Percentiles rank a stretch among this genome's conserved stretches.
These are phyloP conservation scores for Elsinoe arachidis DNA, from an alignment of 2,329 filamentous ascomycete species.

Conservation along the genomic window DNA sequence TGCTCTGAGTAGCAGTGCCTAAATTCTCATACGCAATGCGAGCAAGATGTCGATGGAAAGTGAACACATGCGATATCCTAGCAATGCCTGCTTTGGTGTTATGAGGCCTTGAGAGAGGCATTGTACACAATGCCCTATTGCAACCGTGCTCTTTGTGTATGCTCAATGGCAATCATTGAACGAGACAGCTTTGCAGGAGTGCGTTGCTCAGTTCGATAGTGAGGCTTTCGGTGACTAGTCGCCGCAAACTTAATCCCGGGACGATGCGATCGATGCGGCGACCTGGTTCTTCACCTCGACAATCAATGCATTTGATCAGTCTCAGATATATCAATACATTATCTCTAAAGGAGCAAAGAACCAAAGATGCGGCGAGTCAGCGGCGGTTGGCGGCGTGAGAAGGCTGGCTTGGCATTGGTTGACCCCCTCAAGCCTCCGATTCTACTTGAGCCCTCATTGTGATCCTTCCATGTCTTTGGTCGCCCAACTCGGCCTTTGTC, in stretches of 20 bases:
- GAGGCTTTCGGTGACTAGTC: not conserved
- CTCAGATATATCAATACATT: not conserved
- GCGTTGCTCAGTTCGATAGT: no score
- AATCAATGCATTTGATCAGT: not conserved
- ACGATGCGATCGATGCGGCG: not conserved
- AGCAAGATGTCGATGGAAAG: no score
- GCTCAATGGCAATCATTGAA: no score
- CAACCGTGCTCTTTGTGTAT: no score
- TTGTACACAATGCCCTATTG: no score
- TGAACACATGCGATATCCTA: no score
- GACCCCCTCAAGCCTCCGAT: not conserved
- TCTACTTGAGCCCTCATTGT: not conserved
- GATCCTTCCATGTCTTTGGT: not conserved
- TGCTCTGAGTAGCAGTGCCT: no score
- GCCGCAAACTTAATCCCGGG: not conserved
- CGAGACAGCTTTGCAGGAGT: no score
- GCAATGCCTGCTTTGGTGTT: no score
- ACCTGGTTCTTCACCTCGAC: not conserved
- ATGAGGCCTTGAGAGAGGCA: no score
- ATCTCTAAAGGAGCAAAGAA: not conserved
- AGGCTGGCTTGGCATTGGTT: constrained; percentile 6
- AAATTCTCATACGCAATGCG: no score
- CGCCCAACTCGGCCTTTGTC: not conserved
- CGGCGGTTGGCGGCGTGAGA: not conserved
- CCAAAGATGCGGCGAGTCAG: constrained; percentile 1